A percentile compares a stretch with the other conserved stretches of the same genome.
Conservation (phyloP, 805 yeast species). For the Candida namnaoensis region DNA sequence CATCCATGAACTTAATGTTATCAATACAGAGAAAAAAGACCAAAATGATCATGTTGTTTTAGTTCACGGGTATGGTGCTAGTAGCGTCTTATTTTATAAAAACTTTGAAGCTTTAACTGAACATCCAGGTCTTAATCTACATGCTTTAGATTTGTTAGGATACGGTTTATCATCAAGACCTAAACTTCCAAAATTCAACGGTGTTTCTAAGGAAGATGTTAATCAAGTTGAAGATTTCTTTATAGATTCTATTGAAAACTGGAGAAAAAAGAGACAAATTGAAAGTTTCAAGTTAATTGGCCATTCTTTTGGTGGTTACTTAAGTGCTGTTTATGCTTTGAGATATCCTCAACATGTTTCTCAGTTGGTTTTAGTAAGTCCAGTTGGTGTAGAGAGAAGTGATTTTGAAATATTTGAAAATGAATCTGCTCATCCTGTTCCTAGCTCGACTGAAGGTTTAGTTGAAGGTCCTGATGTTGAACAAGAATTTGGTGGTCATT, state of each 20-base stretch:
- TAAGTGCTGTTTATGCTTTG: constrained; percentile 50
- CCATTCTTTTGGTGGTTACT: constrained; percentile 67
- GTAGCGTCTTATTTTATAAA: constrained; percentile 63
- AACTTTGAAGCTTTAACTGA: constrained; percentile 45
- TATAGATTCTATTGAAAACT: constrained; percentile 43
- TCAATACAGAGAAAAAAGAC: constrained; percentile 23
- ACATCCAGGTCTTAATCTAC: constrained; percentile 46
- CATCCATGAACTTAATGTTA: constrained; percentile 68
- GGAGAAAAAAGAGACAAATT: constrained; percentile 43
- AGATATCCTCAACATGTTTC: constrained; percentile 43
- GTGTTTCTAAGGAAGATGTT: constrained; percentile 18
- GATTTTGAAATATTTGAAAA: constrained; percentile 17
- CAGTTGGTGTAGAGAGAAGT: constrained; percentile 67
- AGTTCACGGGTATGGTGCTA: constrained; percentile 85
- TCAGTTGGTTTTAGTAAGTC: constrained; percentile 50
- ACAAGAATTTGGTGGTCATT: constrained; percentile 20
- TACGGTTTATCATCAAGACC: constrained; percentile 59
- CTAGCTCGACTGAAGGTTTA: constrained; percentile 1
- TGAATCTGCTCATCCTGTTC: not conserved
- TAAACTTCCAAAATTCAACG: constrained; percentile 12
- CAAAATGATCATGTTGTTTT: constrained; percentile 46
- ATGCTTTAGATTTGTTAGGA: constrained; percentile 54
- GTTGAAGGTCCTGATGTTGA: constrained; percentile 22
- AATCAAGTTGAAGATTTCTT: constrained; percentile 23
- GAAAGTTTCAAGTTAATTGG: constrained; percentile 50